Evolutionary conservation across 2,329 filamentous ascomycete genomes (phyloP), one percentile per base, ranked within the genome.

Genomic region (Alternaria brassicicola): DNA sequence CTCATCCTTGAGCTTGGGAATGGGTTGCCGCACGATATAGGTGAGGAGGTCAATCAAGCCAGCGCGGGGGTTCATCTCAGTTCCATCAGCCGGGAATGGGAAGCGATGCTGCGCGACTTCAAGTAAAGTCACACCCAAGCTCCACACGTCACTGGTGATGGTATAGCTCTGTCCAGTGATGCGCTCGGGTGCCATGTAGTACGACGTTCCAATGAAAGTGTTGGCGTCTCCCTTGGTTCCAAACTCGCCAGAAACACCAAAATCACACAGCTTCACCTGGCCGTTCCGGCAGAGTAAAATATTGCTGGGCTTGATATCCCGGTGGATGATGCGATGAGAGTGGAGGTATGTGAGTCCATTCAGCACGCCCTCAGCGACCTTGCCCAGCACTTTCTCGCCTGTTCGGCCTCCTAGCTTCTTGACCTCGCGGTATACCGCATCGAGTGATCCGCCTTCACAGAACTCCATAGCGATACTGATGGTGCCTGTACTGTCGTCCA

Each of bases 391-490:
- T 76, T 98, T 99, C 77, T 99, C 95, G 66, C 95, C 95, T 0
- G 94, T 98, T 48, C 95, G 88, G 10, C 95, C 95, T 39, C 94
- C 94, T 2, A 98, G 86, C 68, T 95, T 92, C 82, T 97, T 97
- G 33, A 99, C 93, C 79, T 99, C 95, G 66, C 92, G 92, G 82
- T 99, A 99, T 65, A 99, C 95, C 75, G 92, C 95, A 80, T 99
- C 93, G 19, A 99, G 85, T 45, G 92, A 97, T 52, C 95, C 95
- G 57, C 95, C 95, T 79, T 98, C 95, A 76, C 95, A 99, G 72
- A 96, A 98, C 76, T 99, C 95, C 95, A 99, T 99, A 56, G 93
- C 93, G 73, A 99, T 99, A 46, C 92, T 97, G 67, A 99, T 98
- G 46, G 94, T 98, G 49, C 93, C 92, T 9, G 92, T 96, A n/a